phyloP scores from a whole-genome alignment of 345 rosid genomes.

The thale cress (Arabidopsis thaliana) region DNA sequence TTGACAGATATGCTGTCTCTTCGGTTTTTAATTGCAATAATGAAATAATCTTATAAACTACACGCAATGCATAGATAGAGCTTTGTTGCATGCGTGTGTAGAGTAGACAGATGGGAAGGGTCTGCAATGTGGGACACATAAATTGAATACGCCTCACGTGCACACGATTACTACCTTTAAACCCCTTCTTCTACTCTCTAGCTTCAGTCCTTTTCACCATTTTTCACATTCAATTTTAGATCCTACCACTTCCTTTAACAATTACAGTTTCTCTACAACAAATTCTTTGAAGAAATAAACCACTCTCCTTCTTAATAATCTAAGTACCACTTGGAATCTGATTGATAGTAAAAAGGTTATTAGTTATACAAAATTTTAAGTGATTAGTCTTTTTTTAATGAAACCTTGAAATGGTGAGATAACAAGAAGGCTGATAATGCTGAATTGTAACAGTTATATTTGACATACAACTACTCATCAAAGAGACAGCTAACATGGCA shows the following conservation, averaged over 20 bases:
- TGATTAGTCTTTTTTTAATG: background rate
- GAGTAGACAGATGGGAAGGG: slow-evolving; percentile 37
- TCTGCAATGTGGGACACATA: slow-evolving; percentile 34
- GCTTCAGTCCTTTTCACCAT: slow-evolving; percentile 32
- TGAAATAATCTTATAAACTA: slow-evolving; percentile 3
- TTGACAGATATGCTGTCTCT: slow-evolving; percentile 37
- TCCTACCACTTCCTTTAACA: slow-evolving; percentile 6
- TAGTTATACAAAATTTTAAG: background rate
- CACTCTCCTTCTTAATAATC: background rate
- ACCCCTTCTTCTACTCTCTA: slow-evolving; percentile 4
- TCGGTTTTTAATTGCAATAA: slow-evolving; percentile 28
- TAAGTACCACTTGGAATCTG: background rate
- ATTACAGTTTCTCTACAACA: background rate
- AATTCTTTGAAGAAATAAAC: background rate
- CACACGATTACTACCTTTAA: slow-evolving; percentile 32
- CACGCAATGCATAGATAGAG: slow-evolving; percentile 22
- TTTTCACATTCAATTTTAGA: slow-evolving; percentile 1
- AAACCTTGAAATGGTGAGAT: background rate
- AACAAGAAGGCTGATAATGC: background rate
- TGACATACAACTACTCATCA: slow-evolving; percentile 21
- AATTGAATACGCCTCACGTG: slow-evolving; percentile 45
- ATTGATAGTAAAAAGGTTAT: background rate
- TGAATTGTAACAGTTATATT: slow-evolving; percentile 8
- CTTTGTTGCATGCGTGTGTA: slow-evolving; percentile 38
- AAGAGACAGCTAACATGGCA: slow-evolving; percentile 42